Evolutionary conservation across 768 basidiomycete genomes (phyloP).

Genomic region (Rhodotorula toruloides): DNA sequence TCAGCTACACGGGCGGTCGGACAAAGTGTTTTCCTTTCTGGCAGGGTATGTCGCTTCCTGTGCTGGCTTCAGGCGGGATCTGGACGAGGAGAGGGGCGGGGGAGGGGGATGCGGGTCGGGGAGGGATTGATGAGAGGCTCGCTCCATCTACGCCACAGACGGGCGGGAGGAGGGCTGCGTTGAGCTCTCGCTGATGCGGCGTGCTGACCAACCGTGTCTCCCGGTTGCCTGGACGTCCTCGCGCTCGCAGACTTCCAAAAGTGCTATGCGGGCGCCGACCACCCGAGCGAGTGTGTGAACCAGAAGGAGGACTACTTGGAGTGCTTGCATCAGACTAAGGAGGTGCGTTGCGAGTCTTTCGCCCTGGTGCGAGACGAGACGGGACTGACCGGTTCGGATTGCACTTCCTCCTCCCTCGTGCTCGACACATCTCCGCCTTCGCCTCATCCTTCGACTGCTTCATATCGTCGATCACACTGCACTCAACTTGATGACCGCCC

Average conservation of each 20-base stretch:
- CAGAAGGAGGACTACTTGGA: conserved; percentile 83
- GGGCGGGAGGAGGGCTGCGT: too few species aligned
- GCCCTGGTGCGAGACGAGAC: not conserved
- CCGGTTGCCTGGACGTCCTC: not conserved
- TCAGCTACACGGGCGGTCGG: conserved; percentile 61
- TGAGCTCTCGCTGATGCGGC: too few species aligned
- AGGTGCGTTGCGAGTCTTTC: conserved; percentile 55
- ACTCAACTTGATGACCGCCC: not conserved
- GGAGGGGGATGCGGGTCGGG: not conserved
- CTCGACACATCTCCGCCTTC: not conserved
- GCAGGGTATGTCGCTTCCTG: conserved; percentile 58
- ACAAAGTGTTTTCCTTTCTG: conserved; percentile 84
- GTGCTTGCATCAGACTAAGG: conserved; percentile 81
- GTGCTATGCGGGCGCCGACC: conserved; percentile 80
- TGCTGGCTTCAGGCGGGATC: not conserved
- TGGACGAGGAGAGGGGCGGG: not conserved
- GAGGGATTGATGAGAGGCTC: too few species aligned
- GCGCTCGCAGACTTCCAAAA: conserved; percentile 42
- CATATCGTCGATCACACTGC: too few species aligned
- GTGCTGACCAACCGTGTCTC: not conserved
- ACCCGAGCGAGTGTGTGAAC: conserved; percentile 64
- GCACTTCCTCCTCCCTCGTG: too few species aligned
- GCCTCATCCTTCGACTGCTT: not conserved
- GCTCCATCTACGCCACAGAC: too few species aligned
- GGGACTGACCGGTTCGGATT: not conserved